Base-by-base conservation (phyloP, 1,284 basidiomycete species). In the Sporisorium sorghi region DNA sequence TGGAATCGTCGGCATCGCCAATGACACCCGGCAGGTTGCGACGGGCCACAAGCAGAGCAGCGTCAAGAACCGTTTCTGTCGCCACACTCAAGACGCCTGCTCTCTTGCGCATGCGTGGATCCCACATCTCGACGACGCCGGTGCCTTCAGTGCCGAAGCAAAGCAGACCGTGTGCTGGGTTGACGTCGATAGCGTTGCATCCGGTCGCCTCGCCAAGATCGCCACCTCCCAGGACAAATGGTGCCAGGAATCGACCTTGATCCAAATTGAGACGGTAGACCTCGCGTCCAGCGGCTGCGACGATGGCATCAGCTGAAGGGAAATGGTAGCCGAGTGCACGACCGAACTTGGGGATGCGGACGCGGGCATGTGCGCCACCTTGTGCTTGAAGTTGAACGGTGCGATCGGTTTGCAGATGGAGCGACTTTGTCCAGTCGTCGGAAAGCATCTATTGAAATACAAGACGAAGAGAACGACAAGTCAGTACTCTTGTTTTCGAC, bases 381-480 rank as follows among this genome's bases (percentile, higher is more conserved):
- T 99, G 97, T 0, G 93, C 94, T 84, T 99, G 97, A 5, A 99
- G 88, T 83, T 95, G 93, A 54, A 99, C 85, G 7, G 93, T 93
- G n/a, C 97, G 90, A 86, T 99, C 95, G 51, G 91, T 91, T 88
- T 99, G 97, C 1, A 99, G 89, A 83, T 97, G 95, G 63, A 98
- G 88, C n/a, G 92, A 92, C 86, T 99, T 99, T 17, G 96, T 99
- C 97, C 97, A 99, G 87, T 99, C 97, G 83, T 94, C 91, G 0
- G 95, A 97, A 11, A 99, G 88, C 82, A 95, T 91, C 94, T 97
- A 85, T 12, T 9, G 14, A 33, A 28, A 43, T 30, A 23, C 21
- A 17, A 15, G 14, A 24, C 28, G 26, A 44, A 6, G 5, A n/a
- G 30, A 17, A 9, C n/a, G 12, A 24, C 1, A 6, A 26, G 43